Evolutionary conservation across 164 flowering plant species (phyloP).

Genomic region (Magnolia changhungtana): DNA sequence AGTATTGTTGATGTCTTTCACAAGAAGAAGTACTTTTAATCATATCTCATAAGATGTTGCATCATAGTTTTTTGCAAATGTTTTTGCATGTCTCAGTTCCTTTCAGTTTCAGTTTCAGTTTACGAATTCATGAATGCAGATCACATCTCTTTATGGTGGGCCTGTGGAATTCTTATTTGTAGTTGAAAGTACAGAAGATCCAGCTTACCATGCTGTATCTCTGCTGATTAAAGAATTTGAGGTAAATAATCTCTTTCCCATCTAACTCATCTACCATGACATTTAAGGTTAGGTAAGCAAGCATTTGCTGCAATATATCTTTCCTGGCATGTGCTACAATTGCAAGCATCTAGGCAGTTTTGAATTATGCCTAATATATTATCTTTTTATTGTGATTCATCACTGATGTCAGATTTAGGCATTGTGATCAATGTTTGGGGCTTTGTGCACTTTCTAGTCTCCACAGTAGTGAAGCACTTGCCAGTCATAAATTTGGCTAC

Average conservation of each 20-base stretch:
- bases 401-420: background rate
- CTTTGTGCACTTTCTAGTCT: background rate
- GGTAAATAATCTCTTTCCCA: slow-evolving; percentile 31
- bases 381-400: background rate
- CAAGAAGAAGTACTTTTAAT: background rate
- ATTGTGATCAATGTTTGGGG: background rate
- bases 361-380: background rate
- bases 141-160: slow-evolving; percentile 95
- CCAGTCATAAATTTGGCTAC: background rate
- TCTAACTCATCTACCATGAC: background rate
- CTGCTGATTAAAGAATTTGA: slow-evolving; percentile 51
- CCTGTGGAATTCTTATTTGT: slow-evolving; percentile 89
- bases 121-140: slow-evolving; percentile 38
- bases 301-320: background rate
- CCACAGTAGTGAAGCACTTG: background rate
- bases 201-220: slow-evolving; percentile 80
- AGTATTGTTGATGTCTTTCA: background rate
- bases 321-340: background rate
- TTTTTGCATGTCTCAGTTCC: background rate
- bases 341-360: background rate
- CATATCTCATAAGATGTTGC: background rate
- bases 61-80: background rate
- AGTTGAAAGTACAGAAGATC: slow-evolving; percentile 88
- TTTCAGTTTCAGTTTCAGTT: background rate
- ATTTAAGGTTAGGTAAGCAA: background rate